phyloP scores from a whole-genome alignment of 202 grass and related monocot genomes.

The Panicum hallii region DNA sequence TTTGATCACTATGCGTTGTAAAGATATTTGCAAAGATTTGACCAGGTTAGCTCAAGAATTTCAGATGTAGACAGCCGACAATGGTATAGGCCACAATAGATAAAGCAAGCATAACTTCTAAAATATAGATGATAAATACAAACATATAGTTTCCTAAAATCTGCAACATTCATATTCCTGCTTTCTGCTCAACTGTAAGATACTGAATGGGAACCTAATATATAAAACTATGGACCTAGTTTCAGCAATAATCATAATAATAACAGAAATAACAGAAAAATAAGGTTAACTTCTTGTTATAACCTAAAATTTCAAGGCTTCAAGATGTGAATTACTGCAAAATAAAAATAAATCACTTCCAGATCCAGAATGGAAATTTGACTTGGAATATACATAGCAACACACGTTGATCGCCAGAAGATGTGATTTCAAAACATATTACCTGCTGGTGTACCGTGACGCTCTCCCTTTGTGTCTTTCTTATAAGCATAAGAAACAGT shows the following conservation, averaged over 20 bases:
- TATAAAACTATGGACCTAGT: neutral
- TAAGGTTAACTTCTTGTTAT: too few relatives aligned
- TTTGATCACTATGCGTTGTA: neutral
- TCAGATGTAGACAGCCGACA: neutral
- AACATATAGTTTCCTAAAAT: neutral
- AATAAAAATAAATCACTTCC: neutral
- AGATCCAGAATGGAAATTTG: slow-evolving; percentile 22
- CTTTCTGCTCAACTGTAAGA: slow-evolving; percentile 4
- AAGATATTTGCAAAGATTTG: neutral
- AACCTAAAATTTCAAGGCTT: neutral
- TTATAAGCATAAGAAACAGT: slow-evolving; percentile 99
- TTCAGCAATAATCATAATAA: neutral
- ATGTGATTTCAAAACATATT: slow-evolving; percentile 15
- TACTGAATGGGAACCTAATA: slow-evolving; percentile 11
- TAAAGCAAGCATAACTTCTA: neutral
- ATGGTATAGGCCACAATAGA: neutral
- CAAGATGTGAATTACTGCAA: neutral
- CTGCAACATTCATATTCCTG: slow-evolving; percentile 2
- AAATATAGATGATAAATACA: neutral
- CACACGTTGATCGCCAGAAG: neutral
- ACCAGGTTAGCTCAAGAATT: slow-evolving; percentile 5
- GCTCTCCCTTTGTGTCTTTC: slow-evolving; percentile 95
- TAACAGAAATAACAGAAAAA: too few relatives aligned
- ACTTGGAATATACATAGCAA: slow-evolving; percentile 14
- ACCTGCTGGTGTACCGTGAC: slow-evolving; percentile 90